Evolutionary conservation across 2,329 filamentous ascomycete genomes (phyloP).

Genomic region (Fonsecaea pedrosoi): DNA sequence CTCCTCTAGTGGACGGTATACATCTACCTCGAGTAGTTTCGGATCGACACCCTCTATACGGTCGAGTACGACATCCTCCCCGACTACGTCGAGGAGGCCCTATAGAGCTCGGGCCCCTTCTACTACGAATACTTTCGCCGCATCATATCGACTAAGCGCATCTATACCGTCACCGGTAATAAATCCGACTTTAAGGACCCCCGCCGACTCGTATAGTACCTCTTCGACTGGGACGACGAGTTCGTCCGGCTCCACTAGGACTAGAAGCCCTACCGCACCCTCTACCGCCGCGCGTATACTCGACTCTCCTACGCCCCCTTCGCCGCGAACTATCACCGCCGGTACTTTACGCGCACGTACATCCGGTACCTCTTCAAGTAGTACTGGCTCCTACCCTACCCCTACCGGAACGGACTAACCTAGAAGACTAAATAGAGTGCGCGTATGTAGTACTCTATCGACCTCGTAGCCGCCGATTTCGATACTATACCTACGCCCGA

Average conservation of each 20-base stretch:
- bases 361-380: neutral
- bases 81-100: neutral
- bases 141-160: neutral
- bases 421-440: neutral
- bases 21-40: neutral
- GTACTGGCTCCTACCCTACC: neutral
- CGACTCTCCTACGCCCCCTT: neutral
- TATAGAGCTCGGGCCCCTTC: neutral
- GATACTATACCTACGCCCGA: too few relatives aligned
- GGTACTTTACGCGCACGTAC: neutral
- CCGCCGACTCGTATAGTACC: neutral
- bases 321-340: neutral
- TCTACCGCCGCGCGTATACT: neutral
- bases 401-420: neutral
- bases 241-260: neutral
- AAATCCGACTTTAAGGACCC: neutral
- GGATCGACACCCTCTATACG: neutral
- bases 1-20: neutral
- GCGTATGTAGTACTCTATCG: neutral
- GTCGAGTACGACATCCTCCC: neutral
- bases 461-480: too few relatives aligned
- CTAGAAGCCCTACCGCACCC: neutral
- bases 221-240: neutral
- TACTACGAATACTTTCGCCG: neutral
- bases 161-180: neutral